Evolutionary conservation across 495 filamentous ascomycete species (phyloP), one percentile per base, ranked within the genome.

Genomic region (Aspergillus incahuasiensis): DNA sequence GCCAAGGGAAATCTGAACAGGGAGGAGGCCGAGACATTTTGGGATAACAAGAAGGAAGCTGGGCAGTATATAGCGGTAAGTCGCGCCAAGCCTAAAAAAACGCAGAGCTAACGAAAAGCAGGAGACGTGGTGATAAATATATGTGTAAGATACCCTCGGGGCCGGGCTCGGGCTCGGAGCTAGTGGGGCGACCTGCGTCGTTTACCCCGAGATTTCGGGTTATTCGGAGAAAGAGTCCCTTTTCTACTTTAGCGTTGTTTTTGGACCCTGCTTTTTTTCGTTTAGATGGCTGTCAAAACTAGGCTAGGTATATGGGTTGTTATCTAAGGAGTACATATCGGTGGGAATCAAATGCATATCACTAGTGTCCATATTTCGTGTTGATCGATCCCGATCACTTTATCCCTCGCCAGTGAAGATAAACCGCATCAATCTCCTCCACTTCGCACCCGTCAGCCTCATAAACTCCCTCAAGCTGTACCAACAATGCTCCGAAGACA

Each of bases 31-130:
- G 75, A 79, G 68, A 72, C 82, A 49, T 95, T 92, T 65, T 92
- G 90, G 90, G 71, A 76, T 15, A 74, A 88, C 51, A 94, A 94
- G 80, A 90, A 86, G 74, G 86, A 90, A 49, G 88, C 78, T 9
- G 89, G 88, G 1, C 89, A 92, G 71, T 95, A 91, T 65, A 91
- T 92, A 73, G 86, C 90, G 49, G 90, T 91, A 76, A 90, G 77
- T 76, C n/a, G 46, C 11, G 2, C 6, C 22, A 16, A 32, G 42
- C 28, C 35, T 44, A 16, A 35, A 28, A 22, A 16, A 32, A 50
- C 35, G 21, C 20, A 13, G 25, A 50, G 56, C 63, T 60, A 56
- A 63, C 55, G 19, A 18, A n/a, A 12, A 42, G 8, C 38, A 72
- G 68, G 71, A 73, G 67, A 74, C 71, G 18, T 74, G 70, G 70